Percentiles rank a stretch among this genome's conserved stretches.
Evolutionary conservation across 2,329 filamentous ascomycete genomes (phyloP).

Genomic region (Pyricularia grisea): DNA sequence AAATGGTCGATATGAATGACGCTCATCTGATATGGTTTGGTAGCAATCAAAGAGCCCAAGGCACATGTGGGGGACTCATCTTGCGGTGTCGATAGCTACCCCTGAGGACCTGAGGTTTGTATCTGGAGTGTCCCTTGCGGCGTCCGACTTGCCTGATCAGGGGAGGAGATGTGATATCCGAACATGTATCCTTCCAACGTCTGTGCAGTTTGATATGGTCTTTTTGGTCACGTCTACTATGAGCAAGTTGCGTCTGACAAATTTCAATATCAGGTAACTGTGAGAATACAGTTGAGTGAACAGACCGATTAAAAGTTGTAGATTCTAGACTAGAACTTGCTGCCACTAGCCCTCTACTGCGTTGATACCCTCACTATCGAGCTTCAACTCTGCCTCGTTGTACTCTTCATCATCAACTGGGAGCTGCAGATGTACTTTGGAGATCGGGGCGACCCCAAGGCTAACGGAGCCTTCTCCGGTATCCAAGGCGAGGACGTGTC

Average conservation of each 20-base stretch:
- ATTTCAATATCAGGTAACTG: background rate
- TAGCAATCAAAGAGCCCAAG: background rate
- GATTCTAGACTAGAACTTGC: background rate
- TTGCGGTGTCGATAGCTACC: background rate
- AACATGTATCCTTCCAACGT: background rate
- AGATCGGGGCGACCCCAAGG: constrained; percentile 17
- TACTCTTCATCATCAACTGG: constrained; percentile 23
- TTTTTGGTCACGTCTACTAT: background rate
- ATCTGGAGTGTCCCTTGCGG: background rate
- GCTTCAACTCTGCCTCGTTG: constrained; percentile 17
- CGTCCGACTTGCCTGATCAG: background rate
- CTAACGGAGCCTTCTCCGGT: constrained; percentile 20
- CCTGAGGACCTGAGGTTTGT: background rate
- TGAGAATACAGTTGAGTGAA: background rate
- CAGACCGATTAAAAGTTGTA: no score
- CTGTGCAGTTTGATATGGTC: background rate
- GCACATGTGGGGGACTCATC: background rate
- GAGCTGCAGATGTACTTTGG: constrained; percentile 20
- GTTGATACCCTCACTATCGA: constrained; percentile 18
- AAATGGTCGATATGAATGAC: background rate
- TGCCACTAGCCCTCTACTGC: constrained; percentile 19
- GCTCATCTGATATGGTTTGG: background rate
- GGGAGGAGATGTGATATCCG: background rate
- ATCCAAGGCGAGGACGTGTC: constrained; percentile 21
- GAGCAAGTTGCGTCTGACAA: background rate